Evolutionary conservation across 352 stramenopile species (phyloP).

Genomic region (Thraustotheca clavata): DNA sequence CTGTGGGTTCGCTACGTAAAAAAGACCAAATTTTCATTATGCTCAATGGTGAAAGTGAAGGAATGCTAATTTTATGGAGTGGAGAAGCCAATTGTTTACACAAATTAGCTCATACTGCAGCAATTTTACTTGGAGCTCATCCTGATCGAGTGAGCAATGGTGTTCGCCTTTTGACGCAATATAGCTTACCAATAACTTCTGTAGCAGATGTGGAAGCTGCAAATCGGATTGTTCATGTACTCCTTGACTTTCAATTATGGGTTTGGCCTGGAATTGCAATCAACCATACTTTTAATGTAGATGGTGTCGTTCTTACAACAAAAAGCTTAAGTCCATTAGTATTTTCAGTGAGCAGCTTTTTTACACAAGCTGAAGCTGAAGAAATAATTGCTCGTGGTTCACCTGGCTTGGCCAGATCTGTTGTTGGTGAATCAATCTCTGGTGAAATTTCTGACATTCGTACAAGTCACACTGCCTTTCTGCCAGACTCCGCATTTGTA

Average conservation of each 20-base stretch:
- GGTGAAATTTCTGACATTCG: slow-evolving; percentile 50
- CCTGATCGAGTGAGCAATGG: slow-evolving; percentile 51
- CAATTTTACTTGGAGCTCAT: slow-evolving; percentile 51
- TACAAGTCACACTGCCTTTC: slow-evolving; percentile 74
- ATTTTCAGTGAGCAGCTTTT: slow-evolving; percentile 57
- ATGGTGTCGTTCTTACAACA: slow-evolving; percentile 59
- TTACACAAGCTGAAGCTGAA: slow-evolving; percentile 49
- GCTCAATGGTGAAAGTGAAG: slow-evolving; percentile 75
- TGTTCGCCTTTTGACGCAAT: slow-evolving; percentile 65
- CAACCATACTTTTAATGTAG: slow-evolving; percentile 54
- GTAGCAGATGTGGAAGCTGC: slow-evolving; percentile 33
- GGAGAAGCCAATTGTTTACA: slow-evolving; percentile 51
- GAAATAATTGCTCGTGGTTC: slow-evolving; percentile 46
- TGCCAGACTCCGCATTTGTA: slow-evolving; percentile 56
- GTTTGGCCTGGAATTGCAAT: slow-evolving; percentile 69
- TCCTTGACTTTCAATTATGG: slow-evolving; percentile 79
- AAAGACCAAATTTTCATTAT: slow-evolving; percentile 56
- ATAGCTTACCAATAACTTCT: slow-evolving; percentile 47
- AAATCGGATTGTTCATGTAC: slow-evolving; percentile 59
- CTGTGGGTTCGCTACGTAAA: neutral
- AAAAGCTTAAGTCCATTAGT: slow-evolving; percentile 60
- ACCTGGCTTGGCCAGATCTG: slow-evolving; percentile 46
- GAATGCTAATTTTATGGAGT: slow-evolving; percentile 68
- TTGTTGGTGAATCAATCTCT: slow-evolving; percentile 48
- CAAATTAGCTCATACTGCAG: slow-evolving; percentile 25